These are phyloP conservation scores for Rhodotorula mucilaginosa DNA, from an alignment of 1,284 basidiomycete species.

Conservation along the genomic window DNA sequence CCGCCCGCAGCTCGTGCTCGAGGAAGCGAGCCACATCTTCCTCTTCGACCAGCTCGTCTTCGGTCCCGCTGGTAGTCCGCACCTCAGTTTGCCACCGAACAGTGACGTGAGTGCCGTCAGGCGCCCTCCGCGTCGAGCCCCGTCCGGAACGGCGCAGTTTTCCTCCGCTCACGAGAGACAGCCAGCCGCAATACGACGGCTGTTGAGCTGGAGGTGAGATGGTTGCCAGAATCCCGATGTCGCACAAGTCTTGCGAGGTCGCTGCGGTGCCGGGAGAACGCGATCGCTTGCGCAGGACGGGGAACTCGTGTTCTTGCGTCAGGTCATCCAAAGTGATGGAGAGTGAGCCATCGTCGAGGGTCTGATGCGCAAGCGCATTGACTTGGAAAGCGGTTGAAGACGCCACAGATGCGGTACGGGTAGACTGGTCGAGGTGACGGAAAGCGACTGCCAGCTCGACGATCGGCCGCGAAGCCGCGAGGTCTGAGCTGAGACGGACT, in stretches of 20 bases:
- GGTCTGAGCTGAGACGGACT: background rate
- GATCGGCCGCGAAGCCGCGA: background rate
- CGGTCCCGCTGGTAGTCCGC: background rate
- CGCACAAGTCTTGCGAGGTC: background rate
- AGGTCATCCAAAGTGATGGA: background rate
- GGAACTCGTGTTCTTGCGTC: background rate
- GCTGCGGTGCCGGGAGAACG: background rate
- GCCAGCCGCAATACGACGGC: too few relatives aligned
- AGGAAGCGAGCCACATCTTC: background rate
- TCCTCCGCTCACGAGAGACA: background rate
- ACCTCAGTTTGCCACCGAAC: background rate
- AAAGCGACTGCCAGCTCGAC: background rate
- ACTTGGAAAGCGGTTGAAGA: too few relatives aligned
- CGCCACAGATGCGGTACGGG: background rate
- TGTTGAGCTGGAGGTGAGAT: background rate
- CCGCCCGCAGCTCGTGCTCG: background rate
- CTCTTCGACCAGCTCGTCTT: background rate
- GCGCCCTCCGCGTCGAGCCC: background rate
- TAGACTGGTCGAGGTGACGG: background rate
- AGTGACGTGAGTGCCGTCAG: background rate
- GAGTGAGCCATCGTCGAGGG: background rate
- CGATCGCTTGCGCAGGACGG: background rate
- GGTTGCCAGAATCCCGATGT: background rate
- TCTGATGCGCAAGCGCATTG: too few relatives aligned
- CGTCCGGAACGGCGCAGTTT: background rate